phyloP scores from a whole-genome alignment of 768 basidiomycete genomes.

The Holtermannia corniformis region DNA sequence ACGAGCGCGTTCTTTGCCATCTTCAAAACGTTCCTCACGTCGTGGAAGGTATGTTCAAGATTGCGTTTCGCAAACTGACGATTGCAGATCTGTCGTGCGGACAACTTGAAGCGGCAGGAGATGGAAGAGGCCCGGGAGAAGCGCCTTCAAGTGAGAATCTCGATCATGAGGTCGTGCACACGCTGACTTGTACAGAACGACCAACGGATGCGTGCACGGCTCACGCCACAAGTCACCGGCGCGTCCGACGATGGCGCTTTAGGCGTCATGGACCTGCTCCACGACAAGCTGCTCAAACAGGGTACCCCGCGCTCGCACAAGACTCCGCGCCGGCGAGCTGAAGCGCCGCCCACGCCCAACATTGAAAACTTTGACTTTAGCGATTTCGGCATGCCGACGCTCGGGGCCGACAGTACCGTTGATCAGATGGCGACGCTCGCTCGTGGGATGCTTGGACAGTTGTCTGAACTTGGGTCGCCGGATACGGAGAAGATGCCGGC shows the following conservation, averaged over 20 bases:
- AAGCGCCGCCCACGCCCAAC: slow-evolving; percentile 24
- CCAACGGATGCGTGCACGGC: slow-evolving; percentile 20
- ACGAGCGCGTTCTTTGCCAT: slow-evolving; percentile 87
- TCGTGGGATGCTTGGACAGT: background rate
- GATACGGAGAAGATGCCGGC: background rate
- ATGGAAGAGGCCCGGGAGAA: slow-evolving; percentile 60
- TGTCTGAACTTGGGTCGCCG: background rate
- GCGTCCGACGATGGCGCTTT: slow-evolving; percentile 11
- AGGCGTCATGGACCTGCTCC: slow-evolving; percentile 35
- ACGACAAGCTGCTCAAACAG: slow-evolving; percentile 35
- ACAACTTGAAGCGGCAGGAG: slow-evolving; percentile 66
- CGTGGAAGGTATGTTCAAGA: slow-evolving; percentile 50
- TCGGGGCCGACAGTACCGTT: slow-evolving; percentile 4
- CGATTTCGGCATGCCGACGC: slow-evolving; percentile 24
- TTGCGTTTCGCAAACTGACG: background rate
- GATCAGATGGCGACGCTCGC: background rate
- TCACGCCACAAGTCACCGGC: slow-evolving; percentile 38
- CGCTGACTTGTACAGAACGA: background rate
- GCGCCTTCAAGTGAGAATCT: slow-evolving; percentile 52
- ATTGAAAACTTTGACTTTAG: slow-evolving; percentile 22
- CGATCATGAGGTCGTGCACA: background rate
- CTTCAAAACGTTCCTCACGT: slow-evolving; percentile 93
- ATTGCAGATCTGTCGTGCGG: slow-evolving; percentile 70
- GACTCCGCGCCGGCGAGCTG: slow-evolving; percentile 21
- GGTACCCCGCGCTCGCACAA: slow-evolving; percentile 39